Evolutionary conservation across 768 basidiomycete species (phyloP), one percentile per base, ranked within the genome.

Genomic region (Chalciporus sphaerocephalus): DNA sequence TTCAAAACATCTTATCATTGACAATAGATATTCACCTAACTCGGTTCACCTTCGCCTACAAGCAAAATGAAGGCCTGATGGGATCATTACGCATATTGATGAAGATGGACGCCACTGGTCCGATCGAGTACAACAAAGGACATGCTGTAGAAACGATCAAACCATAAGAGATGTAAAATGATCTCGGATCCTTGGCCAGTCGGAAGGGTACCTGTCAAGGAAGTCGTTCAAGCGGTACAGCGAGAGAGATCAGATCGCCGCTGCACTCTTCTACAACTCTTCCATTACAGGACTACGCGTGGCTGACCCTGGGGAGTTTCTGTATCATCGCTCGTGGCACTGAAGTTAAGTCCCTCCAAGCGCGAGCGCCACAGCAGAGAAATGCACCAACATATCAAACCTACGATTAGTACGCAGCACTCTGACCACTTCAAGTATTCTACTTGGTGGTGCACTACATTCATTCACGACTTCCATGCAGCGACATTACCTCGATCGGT

Each of bases 401-500:
- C 28, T 47, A 39, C 42, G 45, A 47, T 27, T n/a, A 6, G 33
- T 24, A 28, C 49, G 42, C 22, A 34, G 30, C 18, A 13, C 6
- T 38, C 5, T 2, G 5, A 25, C 32, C 17, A 40, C 11, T 6
- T 21, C n/a, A 17, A 49, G 20, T 39, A n/a, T 21, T 40, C 41
- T 41, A 49, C 36, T 42, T 34, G 18, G 36, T 28, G 18, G 49
- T 38, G 44, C 47, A 35, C 34, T 38, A 35, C 15, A 41, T 9
- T 36, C 25, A 20, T 16, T 11, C 6, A 16, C 11, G 17, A 22
- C 32, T 16, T 18, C 6, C 27, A 6, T 13, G 7, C 41, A 34
- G 28, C 8, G n/a, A 49, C 24, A 40, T 21, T 25, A 28, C 21
- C 27, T 36, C 34, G 7, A 33, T 6, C 3, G 9, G 15, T 55